These are phyloP conservation scores for Russula griseocarnosa DNA, from an alignment of 768 basidiomycete genomes.

Conservation along the genomic window DNA sequence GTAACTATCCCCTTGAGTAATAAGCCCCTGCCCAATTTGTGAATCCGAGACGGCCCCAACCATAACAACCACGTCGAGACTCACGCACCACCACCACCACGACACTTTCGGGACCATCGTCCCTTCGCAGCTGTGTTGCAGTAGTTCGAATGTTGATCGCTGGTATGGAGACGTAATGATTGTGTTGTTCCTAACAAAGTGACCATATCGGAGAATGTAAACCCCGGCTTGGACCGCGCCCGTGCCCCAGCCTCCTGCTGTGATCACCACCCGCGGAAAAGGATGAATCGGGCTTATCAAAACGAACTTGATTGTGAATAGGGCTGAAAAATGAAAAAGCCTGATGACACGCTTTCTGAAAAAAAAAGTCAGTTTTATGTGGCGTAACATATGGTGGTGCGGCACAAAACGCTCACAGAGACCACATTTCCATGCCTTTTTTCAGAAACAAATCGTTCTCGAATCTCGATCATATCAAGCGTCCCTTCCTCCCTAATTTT, in stretches of 20 bases:
- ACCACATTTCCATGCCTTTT: not conserved
- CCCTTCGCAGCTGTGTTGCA: not conserved
- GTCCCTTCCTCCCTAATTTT: not conserved
- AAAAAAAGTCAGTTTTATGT: too few species aligned
- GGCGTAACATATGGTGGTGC: too few species aligned
- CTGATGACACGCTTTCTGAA: too few species aligned
- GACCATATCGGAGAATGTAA: not conserved
- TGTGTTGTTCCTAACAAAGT: not conserved
- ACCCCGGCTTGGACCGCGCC: not conserved
- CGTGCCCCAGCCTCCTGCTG: too few species aligned
- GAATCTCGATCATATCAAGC: too few species aligned
- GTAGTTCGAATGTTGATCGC: not conserved
- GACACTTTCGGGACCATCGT: not conserved
- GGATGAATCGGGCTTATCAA: not conserved
- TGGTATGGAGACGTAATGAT: not conserved
- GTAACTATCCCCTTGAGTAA: conserved; percentile 3
- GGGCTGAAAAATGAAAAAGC: too few species aligned
- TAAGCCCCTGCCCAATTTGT: too few species aligned
- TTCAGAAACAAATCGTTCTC: too few species aligned
- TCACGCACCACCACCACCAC: not conserved
- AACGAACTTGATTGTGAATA: too few species aligned
- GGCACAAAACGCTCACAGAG: too few species aligned
- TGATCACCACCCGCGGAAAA: too few species aligned
- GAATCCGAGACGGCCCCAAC: not conserved
- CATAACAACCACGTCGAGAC: conserved; percentile 4